phyloP scores from a whole-genome alignment of 1,284 basidiomycete species.

The Trichosporon asahii region DNA sequence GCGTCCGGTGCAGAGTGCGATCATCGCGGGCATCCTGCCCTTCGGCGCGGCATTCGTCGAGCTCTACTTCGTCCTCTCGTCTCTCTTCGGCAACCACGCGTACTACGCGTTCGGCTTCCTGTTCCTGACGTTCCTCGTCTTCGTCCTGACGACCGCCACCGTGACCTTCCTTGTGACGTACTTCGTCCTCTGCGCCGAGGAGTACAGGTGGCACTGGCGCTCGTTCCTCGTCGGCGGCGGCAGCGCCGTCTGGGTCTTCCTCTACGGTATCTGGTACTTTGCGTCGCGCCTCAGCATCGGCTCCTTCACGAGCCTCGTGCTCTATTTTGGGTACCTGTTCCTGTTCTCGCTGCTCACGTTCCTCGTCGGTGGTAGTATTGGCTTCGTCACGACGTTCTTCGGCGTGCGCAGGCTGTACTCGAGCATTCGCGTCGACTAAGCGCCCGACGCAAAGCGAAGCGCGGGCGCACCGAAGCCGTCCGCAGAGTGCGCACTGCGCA shows the following conservation, averaged over 20 bases:
- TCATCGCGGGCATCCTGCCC: slow-evolving; percentile 86
- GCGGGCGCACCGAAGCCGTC: too few species aligned
- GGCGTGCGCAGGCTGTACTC: slow-evolving; percentile 75
- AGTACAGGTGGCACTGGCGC: slow-evolving; percentile 98
- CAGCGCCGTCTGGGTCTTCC: slow-evolving; percentile 85
- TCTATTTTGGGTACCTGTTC: slow-evolving; percentile 88
- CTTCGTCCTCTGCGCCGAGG: slow-evolving; percentile 90
- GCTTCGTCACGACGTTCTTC: slow-evolving; percentile 83
- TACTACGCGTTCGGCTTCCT: slow-evolving; percentile 97
- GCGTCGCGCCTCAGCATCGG: slow-evolving; percentile 75
- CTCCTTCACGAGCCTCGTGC: slow-evolving; percentile 73
- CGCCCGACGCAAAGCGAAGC: not conserved
- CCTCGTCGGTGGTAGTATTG: slow-evolving; percentile 80
- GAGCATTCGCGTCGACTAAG: slow-evolving; percentile 57
- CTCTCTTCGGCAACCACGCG: slow-evolving; percentile 86
- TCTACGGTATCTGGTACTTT: slow-evolving; percentile 74
- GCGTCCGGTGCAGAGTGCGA: slow-evolving; percentile 68
- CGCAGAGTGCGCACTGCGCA: too few species aligned
- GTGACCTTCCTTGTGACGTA: slow-evolving; percentile 87
- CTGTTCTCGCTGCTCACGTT: slow-evolving; percentile 81
- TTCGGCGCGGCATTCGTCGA: slow-evolving; percentile 96
- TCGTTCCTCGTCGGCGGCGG: slow-evolving; percentile 92
- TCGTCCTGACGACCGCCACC: slow-evolving; percentile 81
- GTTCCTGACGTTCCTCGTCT: slow-evolving; percentile 79
- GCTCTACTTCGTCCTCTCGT: slow-evolving; percentile 88